Evolutionary conservation across 2,329 filamentous ascomycete genomes (phyloP).

Genomic region (Exophiala sideris): DNA sequence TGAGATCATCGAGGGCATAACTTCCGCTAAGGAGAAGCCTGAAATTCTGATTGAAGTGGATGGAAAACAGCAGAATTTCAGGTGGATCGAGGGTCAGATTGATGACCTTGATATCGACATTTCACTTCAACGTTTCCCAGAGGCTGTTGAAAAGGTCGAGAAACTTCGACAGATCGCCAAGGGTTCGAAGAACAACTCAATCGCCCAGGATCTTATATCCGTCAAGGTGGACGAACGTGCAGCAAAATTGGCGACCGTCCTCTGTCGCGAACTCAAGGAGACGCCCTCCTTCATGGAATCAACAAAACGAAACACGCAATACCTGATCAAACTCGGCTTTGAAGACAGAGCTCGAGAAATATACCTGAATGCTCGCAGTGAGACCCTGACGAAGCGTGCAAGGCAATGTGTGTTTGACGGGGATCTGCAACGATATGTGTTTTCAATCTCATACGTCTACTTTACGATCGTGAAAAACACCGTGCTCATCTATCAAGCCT

Average conservation of each 20-base stretch:
- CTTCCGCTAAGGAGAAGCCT: constrained; percentile 68
- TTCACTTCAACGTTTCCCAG: constrained; percentile 82
- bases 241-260: constrained; percentile 68
- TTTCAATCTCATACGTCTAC: constrained; percentile 91
- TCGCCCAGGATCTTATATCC: constrained; percentile 88
- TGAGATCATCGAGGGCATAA: constrained; percentile 73
- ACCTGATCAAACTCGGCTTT: constrained; percentile 82
- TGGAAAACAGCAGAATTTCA: constrained; percentile 91
- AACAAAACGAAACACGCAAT: constrained; percentile 76
- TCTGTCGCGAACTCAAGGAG: constrained; percentile 73
- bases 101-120: constrained; percentile 96
- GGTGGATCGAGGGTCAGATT: constrained; percentile 92
- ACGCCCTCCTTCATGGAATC: constrained; percentile 73
- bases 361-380: constrained; percentile 75
- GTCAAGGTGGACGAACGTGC: constrained; percentile 87
- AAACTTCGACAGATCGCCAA: constrained; percentile 76
- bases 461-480: constrained; percentile 94
- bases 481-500: constrained; percentile 78
- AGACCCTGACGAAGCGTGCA: constrained; percentile 74
- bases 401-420: constrained; percentile 95
- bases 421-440: constrained; percentile 87
- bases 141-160: constrained; percentile 78
- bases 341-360: constrained; percentile 85
- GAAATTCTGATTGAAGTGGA: constrained; percentile 90
- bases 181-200: constrained; percentile 76